These are phyloP conservation scores for Hysterangium stoloniferum DNA, from an alignment of 768 basidiomycete species.

Conservation along the genomic window DNA sequence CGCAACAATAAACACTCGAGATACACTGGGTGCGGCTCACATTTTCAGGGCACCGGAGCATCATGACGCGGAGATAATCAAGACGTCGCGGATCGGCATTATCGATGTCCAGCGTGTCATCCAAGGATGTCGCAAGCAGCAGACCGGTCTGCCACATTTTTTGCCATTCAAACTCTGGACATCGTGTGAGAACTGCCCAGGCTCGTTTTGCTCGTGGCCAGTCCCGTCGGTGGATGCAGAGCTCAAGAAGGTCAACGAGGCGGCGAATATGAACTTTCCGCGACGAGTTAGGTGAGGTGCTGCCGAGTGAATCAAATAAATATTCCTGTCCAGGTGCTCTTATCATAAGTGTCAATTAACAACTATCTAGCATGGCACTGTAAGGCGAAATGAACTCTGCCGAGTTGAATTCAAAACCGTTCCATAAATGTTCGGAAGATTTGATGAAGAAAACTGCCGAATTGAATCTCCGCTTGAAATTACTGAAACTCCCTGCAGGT, in stretches of 20 bases:
- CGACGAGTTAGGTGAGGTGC: constrained; percentile 41
- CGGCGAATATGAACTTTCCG: constrained; percentile 69
- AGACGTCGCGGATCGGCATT: constrained; percentile 30
- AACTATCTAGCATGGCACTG: too few species aligned
- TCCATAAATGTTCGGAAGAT: too few species aligned
- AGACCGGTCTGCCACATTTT: constrained; percentile 64
- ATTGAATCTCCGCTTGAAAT: too few species aligned
- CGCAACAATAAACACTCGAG: background rate
- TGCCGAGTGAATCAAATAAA: constrained; percentile 53
- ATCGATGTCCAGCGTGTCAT: constrained; percentile 12
- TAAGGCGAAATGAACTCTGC: too few species aligned
- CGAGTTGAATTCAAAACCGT: too few species aligned
- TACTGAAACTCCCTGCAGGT: too few species aligned
- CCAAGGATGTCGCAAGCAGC: constrained; percentile 27
- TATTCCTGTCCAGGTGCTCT: constrained; percentile 24
- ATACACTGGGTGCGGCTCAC: constrained; percentile 44
- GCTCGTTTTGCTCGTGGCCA: constrained; percentile 53
- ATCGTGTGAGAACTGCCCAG: constrained; percentile 69
- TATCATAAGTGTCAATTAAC: too few species aligned
- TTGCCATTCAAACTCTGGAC: constrained; percentile 73
- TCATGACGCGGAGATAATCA: constrained; percentile 61
- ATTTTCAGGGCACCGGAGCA: constrained; percentile 59
- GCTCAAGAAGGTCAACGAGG: constrained; percentile 64
- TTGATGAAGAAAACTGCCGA: too few species aligned
- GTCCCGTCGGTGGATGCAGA: constrained; percentile 63